Evolutionary conservation across 2,329 filamentous ascomycete species (phyloP).

Genomic region (Aspergillus carbonarius): DNA sequence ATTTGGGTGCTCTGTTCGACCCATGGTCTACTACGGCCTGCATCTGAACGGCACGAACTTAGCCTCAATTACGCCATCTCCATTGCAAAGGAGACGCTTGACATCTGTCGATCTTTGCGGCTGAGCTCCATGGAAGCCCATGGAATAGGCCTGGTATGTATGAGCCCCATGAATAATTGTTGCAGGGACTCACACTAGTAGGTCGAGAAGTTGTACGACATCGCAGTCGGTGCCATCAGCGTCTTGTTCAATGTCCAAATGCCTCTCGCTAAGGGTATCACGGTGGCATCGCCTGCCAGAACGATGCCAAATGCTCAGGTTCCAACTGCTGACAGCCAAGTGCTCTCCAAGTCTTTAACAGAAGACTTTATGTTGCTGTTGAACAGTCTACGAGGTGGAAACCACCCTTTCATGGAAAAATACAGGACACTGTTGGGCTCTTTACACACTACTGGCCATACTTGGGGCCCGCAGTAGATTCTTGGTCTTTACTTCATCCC

Average conservation of each 20-base stretch:
- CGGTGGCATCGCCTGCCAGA: constrained; percentile 1
- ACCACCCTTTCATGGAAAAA: constrained; percentile 37
- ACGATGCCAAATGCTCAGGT: neutral
- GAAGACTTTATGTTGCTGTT: constrained; percentile 34
- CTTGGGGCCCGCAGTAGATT: constrained; percentile 22
- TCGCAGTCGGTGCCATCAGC: constrained; percentile 34
- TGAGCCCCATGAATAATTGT: neutral
- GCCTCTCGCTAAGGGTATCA: constrained; percentile 18
- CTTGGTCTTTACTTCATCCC: too few species aligned
- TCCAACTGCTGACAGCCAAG: constrained; percentile 3
- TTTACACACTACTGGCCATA: constrained; percentile 20
- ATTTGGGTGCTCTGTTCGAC: constrained; percentile 44
- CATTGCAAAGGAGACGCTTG: constrained; percentile 36
- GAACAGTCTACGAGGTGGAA: constrained; percentile 35
- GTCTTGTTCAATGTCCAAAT: constrained; percentile 28
- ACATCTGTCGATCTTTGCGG: constrained; percentile 33
- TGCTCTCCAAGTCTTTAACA: constrained; percentile 24
- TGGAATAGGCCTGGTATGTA: constrained; percentile 40
- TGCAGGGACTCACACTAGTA: constrained; percentile 14
- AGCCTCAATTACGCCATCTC: constrained; percentile 38
- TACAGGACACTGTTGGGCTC: constrained; percentile 30
- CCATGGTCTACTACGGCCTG: constrained; percentile 37
- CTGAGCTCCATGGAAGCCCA: constrained; percentile 45
- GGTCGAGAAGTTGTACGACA: constrained; percentile 44
- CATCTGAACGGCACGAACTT: constrained; percentile 39